Evolutionary conservation across 1,284 basidiomycete species (phyloP).

Genomic region (Puccinia novopanici): DNA sequence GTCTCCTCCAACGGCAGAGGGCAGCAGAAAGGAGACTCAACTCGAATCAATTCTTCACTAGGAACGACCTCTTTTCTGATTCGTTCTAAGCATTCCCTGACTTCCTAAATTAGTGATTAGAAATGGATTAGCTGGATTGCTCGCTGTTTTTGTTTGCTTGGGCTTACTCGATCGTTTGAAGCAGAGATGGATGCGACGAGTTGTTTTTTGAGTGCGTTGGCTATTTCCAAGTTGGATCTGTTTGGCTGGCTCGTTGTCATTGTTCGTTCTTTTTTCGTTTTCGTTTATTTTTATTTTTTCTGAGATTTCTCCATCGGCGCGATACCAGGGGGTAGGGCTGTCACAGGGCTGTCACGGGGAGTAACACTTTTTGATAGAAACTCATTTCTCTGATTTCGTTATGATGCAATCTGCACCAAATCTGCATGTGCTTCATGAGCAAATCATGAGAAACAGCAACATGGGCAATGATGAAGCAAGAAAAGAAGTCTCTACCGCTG

Average conservation of each 20-base stretch:
- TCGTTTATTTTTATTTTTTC: neutral
- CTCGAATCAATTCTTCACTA: conserved; percentile 45
- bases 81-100: conserved; percentile 27
- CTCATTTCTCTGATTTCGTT: too few species aligned
- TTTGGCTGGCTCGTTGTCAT: conserved; percentile 29
- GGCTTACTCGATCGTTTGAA: conserved; percentile 17
- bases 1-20: neutral
- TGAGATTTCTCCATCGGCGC: neutral
- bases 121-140: neutral
- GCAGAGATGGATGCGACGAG: neutral
- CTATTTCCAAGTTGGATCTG: conserved; percentile 26
- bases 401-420: too few species aligned
- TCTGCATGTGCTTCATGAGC: too few species aligned
- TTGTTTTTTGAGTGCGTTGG: conserved; percentile 45
- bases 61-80: conserved; percentile 35
- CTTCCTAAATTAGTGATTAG: neutral
- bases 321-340: neutral
- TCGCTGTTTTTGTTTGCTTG: neutral
- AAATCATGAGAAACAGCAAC: too few species aligned
- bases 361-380: too few species aligned
- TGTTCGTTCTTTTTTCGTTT: neutral
- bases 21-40: conserved; percentile 2
- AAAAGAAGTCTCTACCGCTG: too few species aligned
- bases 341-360: neutral
- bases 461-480: too few species aligned